A percentile compares a stretch with the other conserved stretches of the same genome.
Evolutionary conservation across 2,329 filamentous ascomycete species (phyloP).

Genomic region (Stachybotrys elegans): DNA sequence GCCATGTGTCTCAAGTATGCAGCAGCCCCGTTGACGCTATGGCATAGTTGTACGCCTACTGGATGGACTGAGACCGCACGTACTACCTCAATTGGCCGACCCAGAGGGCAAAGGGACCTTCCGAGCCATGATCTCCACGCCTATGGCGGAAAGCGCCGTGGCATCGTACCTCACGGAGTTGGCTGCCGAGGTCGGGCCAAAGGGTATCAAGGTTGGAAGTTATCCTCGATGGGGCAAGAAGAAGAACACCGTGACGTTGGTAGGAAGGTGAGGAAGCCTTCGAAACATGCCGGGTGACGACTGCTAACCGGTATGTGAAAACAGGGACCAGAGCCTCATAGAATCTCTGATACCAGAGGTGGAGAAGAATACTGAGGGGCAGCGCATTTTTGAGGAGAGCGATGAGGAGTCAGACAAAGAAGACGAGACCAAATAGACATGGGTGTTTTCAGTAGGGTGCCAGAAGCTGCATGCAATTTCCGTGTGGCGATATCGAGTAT

Average conservation of each 20-base stretch:
- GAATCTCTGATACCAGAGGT: conserved; percentile 77
- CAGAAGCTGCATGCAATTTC: too few relatives aligned
- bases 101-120: conserved; percentile 76
- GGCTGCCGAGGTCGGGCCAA: conserved; percentile 64
- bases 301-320: too few relatives aligned
- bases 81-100: conserved; percentile 69
- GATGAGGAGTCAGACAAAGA: conserved; percentile 47
- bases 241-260: conserved; percentile 84
- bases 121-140: conserved; percentile 80
- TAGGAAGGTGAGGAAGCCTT: conserved; percentile 47
- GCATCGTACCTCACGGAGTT: conserved; percentile 79
- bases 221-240: conserved; percentile 90
- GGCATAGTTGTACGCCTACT: conserved; percentile 64
- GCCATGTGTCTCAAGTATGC: neutral
- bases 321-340: conserved; percentile 62
- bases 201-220: conserved; percentile 87
- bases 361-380: conserved; percentile 68
- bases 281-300: too few relatives aligned
- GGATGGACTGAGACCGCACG: conserved; percentile 65
- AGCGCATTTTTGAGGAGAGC: conserved; percentile 63
- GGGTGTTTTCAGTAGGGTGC: too few relatives aligned
- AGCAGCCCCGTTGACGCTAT: conserved; percentile 6
- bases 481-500: too few relatives aligned
- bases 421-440: too few relatives aligned
- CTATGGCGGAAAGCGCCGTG: conserved; percentile 78